Conservation (phyloP, 495 filamentous ascomycete genomes). For the Hypoxylon lienhwacheense region DNA sequence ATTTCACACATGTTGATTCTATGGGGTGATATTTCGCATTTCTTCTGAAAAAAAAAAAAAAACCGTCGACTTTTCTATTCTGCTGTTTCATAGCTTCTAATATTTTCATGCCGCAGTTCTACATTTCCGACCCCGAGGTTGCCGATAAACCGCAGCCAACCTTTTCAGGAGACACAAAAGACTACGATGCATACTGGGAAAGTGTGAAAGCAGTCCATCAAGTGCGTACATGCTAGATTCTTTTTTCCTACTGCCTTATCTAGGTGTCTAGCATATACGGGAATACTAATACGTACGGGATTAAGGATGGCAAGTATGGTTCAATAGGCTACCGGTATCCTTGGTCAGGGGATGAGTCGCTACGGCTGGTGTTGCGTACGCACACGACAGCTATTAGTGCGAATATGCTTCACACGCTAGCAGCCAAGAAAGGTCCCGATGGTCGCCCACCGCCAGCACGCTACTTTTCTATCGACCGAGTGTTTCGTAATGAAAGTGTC, state of each 20-base stretch:
- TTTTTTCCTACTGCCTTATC: neutral
- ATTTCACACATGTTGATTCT: no score
- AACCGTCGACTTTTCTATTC: neutral
- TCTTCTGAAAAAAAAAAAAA: neutral
- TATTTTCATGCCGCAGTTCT: constrained; percentile 56
- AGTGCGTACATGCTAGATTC: constrained; percentile 6
- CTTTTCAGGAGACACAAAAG: constrained; percentile 62
- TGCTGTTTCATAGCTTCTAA: constrained; percentile 2
- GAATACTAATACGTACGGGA: neutral
- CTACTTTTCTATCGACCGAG: constrained; percentile 96
- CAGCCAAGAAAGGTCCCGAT: constrained; percentile 59
- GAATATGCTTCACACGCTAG: constrained; percentile 85
- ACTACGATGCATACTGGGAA: constrained; percentile 87
- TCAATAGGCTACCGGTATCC: constrained; percentile 95
- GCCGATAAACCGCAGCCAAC: constrained; percentile 70
- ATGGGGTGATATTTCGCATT: no score
- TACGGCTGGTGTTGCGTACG: constrained; percentile 87
- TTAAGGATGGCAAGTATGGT: constrained; percentile 75
- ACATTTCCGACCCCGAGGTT: constrained; percentile 81
- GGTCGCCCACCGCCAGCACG: constrained; percentile 67
- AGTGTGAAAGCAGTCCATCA: constrained; percentile 80
- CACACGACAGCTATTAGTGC: constrained; percentile 92
- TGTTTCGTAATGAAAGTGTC: constrained; percentile 90
- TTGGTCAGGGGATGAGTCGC: constrained; percentile 85
- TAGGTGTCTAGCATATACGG: constrained; percentile 34